Evolutionary conservation across 2,329 filamentous ascomycete species (phyloP).

Genomic region (Scortechinia acanthostroma): DNA sequence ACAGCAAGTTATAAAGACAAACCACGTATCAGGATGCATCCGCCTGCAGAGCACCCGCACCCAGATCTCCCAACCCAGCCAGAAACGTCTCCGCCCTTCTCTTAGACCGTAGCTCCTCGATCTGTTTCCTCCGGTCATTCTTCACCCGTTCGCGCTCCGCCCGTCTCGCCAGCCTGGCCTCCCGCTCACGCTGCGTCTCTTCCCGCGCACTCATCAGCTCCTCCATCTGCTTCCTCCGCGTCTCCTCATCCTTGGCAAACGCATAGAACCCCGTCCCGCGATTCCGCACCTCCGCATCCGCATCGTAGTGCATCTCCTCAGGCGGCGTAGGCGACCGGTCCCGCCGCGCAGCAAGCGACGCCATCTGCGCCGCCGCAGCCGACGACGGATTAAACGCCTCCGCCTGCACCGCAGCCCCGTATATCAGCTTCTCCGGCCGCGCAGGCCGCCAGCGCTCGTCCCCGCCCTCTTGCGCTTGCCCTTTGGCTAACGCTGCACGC

Average conservation of each 20-base stretch:
- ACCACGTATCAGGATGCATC: no score
- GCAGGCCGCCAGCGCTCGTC: background rate
- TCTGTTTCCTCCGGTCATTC: background rate
- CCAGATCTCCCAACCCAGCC: background rate
- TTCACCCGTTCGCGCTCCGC: background rate
- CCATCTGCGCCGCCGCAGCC: background rate
- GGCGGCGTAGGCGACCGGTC: background rate
- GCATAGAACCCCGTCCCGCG: background rate
- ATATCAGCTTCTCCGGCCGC: background rate
- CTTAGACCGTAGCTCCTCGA: background rate
- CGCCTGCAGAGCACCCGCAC: no score
- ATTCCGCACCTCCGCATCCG: background rate
- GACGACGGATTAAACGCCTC: background rate
- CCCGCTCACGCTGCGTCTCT: background rate
- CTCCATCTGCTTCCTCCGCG: background rate
- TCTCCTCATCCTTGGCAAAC: background rate
- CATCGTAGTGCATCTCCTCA: constrained; percentile 1
- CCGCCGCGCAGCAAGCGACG: background rate
- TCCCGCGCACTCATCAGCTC: background rate
- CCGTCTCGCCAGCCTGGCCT: background rate
- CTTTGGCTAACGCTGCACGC: background rate
- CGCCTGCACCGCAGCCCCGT: background rate
- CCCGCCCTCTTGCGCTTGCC: background rate
- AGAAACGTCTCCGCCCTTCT: constrained; percentile 1
- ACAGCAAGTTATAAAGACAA: no score